phyloP scores from a whole-genome alignment of 768 basidiomycete species.

The Boletellus ananas region DNA sequence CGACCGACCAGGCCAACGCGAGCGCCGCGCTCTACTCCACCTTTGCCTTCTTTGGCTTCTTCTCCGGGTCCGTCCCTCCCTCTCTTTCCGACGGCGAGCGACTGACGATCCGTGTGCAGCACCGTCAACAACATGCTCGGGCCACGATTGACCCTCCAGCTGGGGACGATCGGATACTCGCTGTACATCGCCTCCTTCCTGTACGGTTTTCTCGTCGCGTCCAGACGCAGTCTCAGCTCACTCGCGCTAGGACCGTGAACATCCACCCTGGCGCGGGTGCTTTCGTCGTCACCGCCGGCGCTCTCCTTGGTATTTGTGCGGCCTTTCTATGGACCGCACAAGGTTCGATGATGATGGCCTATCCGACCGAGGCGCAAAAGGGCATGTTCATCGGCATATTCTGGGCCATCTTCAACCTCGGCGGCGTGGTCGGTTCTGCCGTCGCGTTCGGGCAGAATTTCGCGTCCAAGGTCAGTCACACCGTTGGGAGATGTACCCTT shows the following conservation, averaged over 20 bases:
- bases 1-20: constrained; percentile 62
- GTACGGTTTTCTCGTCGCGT: no score
- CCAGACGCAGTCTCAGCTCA: no score
- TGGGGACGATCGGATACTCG: constrained; percentile 52
- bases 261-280: constrained; percentile 37
- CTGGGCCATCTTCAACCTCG: constrained; percentile 76
- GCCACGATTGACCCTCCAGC: constrained; percentile 44
- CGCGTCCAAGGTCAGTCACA: constrained; percentile 47
- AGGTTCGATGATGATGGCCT: constrained; percentile 52
- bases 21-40: constrained; percentile 64
- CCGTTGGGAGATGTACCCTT: background rate
- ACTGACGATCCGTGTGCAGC: constrained; percentile 31
- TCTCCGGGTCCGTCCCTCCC: constrained; percentile 52
- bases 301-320: constrained; percentile 47
- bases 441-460: constrained; percentile 74
- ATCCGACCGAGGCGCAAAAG: constrained; percentile 55
- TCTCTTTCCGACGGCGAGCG: background rate
- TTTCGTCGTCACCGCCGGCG: constrained; percentile 49
- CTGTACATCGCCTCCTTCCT: constrained; percentile 43
- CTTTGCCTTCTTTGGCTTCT: constrained; percentile 61
- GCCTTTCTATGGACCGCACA: constrained; percentile 53
- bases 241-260: constrained; percentile 40
- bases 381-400: constrained; percentile 51
- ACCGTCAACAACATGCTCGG: constrained; percentile 74
- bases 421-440: constrained; percentile 73